A percentile compares a stretch with the other conserved stretches of the same genome.
Conservation (phyloP, 1,284 basidiomycete species). For the Moniliophthora roreri region DNA sequence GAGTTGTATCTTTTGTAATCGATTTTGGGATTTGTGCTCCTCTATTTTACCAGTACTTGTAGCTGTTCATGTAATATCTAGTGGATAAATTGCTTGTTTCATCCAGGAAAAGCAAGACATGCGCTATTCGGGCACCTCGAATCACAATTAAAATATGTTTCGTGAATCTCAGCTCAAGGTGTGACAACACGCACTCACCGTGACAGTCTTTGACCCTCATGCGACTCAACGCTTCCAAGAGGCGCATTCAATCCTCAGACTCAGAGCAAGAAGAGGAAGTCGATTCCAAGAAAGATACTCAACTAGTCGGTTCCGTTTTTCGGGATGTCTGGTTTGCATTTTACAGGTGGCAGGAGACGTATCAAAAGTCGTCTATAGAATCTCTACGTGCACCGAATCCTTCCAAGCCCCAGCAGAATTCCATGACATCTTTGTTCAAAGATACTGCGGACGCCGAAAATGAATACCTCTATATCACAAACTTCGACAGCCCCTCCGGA, state of each 20-base stretch:
- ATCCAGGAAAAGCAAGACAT: no score
- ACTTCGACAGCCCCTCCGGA: not conserved
- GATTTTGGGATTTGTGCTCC: not conserved
- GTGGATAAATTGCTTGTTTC: not conserved
- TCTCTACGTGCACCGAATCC: not conserved
- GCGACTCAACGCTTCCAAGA: no score
- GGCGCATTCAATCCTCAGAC: no score
- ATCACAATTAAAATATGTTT: no score
- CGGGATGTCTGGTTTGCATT: constrained; percentile 5
- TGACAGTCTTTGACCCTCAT: no score
- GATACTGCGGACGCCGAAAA: not conserved
- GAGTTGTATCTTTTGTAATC: not conserved
- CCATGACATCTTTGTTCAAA: not conserved
- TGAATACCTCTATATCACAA: not conserved
- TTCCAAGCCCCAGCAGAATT: not conserved
- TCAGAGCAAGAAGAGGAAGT: no score
- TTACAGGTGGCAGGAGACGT: constrained; percentile 5
- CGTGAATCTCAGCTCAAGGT: no score
- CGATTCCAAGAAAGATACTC: not conserved
- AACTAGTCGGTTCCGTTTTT: not conserved
- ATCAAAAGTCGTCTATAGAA: not conserved
- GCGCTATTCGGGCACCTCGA: no score
- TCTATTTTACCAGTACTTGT: not conserved
- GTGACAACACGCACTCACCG: no score
- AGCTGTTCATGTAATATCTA: not conserved